These are phyloP conservation scores for Rhinocladiella mackenziei DNA, from an alignment of 2,329 filamentous ascomycete genomes.

Conservation along the genomic window DNA sequence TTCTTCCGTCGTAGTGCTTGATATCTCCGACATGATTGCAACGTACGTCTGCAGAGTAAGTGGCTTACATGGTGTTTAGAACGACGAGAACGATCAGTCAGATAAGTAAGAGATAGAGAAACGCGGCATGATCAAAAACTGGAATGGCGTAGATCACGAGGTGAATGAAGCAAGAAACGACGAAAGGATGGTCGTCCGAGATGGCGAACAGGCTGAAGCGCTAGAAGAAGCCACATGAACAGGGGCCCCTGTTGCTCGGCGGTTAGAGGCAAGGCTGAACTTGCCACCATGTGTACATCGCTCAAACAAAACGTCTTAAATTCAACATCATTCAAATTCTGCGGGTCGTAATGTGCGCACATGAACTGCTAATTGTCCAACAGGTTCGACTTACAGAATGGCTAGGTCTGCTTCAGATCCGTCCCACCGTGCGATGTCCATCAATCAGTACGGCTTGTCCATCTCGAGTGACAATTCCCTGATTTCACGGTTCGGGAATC, in stretches of 20 bases:
- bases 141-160: neutral
- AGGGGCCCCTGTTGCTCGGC: too few relatives aligned
- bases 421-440: too few relatives aligned
- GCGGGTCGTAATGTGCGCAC: too few relatives aligned
- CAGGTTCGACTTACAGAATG: too few relatives aligned
- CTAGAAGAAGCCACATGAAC: neutral
- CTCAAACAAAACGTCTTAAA: too few relatives aligned
- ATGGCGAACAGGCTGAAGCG: conserved; percentile 3
- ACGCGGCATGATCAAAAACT: neutral
- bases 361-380: too few relatives aligned
- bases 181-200: neutral
- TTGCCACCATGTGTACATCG: neutral
- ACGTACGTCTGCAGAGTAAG: neutral
- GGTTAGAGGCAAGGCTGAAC: neutral
- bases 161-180: neutral
- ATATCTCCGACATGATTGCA: neutral
- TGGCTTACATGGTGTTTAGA: neutral
- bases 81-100: neutral
- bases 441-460: too few relatives aligned
- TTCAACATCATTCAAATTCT: too few relatives aligned
- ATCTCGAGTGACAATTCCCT: too few relatives aligned
- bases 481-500: too few relatives aligned
- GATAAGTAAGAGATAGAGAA: neutral
- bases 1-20: neutral
- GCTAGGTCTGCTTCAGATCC: too few relatives aligned